A percentile compares a stretch with the other conserved stretches of the same genome.
These are phyloP conservation scores for Pterocarpus santalinus DNA, from an alignment of 306 rosid species.

Conservation along the genomic window DNA sequence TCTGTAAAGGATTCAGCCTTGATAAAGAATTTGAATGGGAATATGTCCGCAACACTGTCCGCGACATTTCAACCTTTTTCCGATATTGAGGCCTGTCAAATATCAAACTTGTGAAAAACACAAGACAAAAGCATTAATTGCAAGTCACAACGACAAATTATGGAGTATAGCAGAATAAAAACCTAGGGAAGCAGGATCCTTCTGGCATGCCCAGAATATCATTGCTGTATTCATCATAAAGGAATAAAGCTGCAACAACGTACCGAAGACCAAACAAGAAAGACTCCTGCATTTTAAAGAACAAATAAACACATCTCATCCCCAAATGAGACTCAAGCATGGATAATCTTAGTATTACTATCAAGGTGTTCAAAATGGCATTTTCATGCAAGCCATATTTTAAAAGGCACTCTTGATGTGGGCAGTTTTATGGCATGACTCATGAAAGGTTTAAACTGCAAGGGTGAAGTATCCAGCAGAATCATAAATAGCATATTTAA, in stretches of 20 bases:
- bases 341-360: constrained; percentile 11
- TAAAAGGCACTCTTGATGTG: background rate
- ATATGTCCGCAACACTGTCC: constrained; percentile 4
- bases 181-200: constrained; percentile 96
- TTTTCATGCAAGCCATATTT: background rate
- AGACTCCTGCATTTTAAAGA: constrained; percentile 73
- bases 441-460: background rate
- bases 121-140: background rate
- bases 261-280: constrained; percentile 72
- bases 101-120: constrained; percentile 36
- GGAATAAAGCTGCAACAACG: constrained; percentile 74
- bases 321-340: background rate
- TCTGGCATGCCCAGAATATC: constrained; percentile 88
- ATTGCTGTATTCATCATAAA: constrained; percentile 91
- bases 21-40: constrained; percentile 59
- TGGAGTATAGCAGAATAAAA: constrained; percentile 31
- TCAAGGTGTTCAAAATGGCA: background rate
- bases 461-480: constrained; percentile 5
- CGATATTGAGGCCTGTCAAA: constrained; percentile 65
- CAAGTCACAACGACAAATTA: background rate
- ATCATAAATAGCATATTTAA: background rate
- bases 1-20: constrained; percentile 53
- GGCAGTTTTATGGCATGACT: background rate
- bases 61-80: constrained; percentile 43
- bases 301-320: constrained; percentile 25